These are phyloP conservation scores for Solanum chacoense DNA, from an alignment of 305 asterid genomes.

Conservation along the genomic window DNA sequence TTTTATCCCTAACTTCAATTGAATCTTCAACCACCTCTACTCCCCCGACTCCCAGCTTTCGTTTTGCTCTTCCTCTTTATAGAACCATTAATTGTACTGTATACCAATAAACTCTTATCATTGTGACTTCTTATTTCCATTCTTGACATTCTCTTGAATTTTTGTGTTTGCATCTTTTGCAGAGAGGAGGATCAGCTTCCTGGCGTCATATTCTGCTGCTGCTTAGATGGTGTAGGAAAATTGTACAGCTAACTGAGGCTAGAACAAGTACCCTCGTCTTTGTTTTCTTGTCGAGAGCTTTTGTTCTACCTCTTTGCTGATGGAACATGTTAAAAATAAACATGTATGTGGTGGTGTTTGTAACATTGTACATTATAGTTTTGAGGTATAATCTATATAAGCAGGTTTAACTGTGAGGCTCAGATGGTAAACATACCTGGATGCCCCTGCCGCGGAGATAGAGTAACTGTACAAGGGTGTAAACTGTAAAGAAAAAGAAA, in stretches of 20 bases:
- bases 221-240: constrained; percentile 5
- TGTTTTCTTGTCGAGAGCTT: not conserved
- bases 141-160: not conserved
- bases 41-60: not conserved
- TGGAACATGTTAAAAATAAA: not conserved
- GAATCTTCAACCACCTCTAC: not conserved
- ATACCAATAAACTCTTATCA: not conserved
- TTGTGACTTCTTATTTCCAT: not conserved
- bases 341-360: constrained; percentile 2
- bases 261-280: not conserved
- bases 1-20: not conserved
- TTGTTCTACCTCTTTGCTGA: not conserved
- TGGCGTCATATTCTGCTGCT: constrained; percentile 15
- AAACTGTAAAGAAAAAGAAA: not conserved
- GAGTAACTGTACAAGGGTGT: constrained; percentile 9
- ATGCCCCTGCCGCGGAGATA: constrained; percentile 6
- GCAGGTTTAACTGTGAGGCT: constrained; percentile 12
- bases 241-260: constrained; percentile 17
- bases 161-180: not conserved
- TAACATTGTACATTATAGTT: constrained; percentile 8
- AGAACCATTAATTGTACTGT: not conserved
- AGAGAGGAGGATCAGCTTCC: constrained; percentile 13
- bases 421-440: constrained; percentile 10
- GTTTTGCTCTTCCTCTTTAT: not conserved
- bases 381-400: constrained; percentile 1